Evolutionary conservation across 371 early-diverging fungal genomes (phyloP).

Genomic region (Mortierella sp.): DNA sequence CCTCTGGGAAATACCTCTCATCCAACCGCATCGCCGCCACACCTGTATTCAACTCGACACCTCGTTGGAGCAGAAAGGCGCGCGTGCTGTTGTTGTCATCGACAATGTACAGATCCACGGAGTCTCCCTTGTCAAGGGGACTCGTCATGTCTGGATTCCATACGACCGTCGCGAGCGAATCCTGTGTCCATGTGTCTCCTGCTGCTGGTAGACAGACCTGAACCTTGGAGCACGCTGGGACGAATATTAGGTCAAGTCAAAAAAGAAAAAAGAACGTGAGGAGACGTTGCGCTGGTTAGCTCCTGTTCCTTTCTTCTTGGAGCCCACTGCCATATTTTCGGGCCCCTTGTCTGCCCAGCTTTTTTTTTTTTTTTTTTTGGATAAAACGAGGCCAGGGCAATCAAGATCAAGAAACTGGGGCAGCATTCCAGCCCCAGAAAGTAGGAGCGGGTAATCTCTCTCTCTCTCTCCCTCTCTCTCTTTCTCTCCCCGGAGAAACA

Average conservation of each 20-base stretch:
- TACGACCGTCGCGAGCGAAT: constrained; percentile 22
- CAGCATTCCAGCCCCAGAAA: too few relatives aligned
- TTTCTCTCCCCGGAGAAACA: too few relatives aligned
- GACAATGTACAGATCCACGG: constrained; percentile 36
- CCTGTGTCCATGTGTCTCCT: constrained; percentile 28
- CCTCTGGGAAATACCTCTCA: constrained; percentile 16
- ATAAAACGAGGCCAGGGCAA: too few relatives aligned
- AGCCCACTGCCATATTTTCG: too few relatives aligned
- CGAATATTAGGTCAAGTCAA: background rate
- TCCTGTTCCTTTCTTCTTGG: too few relatives aligned
- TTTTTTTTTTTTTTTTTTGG: too few relatives aligned
- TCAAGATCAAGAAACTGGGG: too few relatives aligned
- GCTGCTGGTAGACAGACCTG: constrained; percentile 26
- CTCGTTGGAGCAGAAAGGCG: constrained; percentile 7
- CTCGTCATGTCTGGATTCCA: constrained; percentile 27
- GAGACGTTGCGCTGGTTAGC: too few relatives aligned
- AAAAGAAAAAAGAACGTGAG: too few relatives aligned
- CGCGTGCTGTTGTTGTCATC: constrained; percentile 14
- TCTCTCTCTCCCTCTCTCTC: too few relatives aligned
- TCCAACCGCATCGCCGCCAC: constrained; percentile 15
- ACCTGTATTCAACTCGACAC: constrained; percentile 16
- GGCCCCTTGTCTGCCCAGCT: too few relatives aligned
- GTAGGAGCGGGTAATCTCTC: too few relatives aligned
- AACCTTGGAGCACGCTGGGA: constrained; percentile 14
- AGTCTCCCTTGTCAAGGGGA: constrained; percentile 30